A percentile compares a stretch with the other conserved stretches of the same genome.
Evolutionary conservation across 345 rosid species (phyloP).

Genomic region (Eucalyptus decipiens): DNA sequence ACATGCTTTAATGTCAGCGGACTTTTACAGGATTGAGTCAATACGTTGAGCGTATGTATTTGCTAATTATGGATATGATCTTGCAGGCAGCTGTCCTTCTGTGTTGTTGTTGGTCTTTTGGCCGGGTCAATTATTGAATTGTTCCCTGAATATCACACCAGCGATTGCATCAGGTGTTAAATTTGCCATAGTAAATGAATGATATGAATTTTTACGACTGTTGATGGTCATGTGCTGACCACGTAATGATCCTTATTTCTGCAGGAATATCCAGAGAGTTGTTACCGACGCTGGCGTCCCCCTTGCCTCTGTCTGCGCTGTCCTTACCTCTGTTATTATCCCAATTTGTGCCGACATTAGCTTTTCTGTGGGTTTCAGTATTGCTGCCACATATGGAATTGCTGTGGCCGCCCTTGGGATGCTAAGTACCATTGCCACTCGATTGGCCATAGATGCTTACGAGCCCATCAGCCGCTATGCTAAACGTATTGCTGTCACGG

Average conservation of each 20-base stretch:
- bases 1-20: background rate
- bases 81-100: background rate
- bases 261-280: background rate
- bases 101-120: background rate
- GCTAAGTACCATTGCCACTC: constrained; percentile 28
- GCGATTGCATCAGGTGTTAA: background rate
- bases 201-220: background rate
- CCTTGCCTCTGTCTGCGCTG: background rate
- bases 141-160: background rate
- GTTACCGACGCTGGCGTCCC: constrained; percentile 6
- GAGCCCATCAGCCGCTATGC: constrained; percentile 23
- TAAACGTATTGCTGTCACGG: constrained; percentile 23
- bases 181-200: background rate
- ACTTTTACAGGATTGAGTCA: background rate
- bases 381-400: constrained; percentile 28
- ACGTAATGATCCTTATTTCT: background rate
- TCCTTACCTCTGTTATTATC: constrained; percentile 5
- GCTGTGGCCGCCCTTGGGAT: constrained; percentile 29
- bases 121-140: background rate
- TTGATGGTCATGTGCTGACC: background rate
- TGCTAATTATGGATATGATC: background rate
- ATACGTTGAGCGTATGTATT: background rate
- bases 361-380: constrained; percentile 11
- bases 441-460: constrained; percentile 26
- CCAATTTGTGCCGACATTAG: constrained; percentile 14